These are phyloP conservation scores for Pulveroboletus sp. DNA, from an alignment of 768 basidiomycete species.

Conservation along the genomic window DNA sequence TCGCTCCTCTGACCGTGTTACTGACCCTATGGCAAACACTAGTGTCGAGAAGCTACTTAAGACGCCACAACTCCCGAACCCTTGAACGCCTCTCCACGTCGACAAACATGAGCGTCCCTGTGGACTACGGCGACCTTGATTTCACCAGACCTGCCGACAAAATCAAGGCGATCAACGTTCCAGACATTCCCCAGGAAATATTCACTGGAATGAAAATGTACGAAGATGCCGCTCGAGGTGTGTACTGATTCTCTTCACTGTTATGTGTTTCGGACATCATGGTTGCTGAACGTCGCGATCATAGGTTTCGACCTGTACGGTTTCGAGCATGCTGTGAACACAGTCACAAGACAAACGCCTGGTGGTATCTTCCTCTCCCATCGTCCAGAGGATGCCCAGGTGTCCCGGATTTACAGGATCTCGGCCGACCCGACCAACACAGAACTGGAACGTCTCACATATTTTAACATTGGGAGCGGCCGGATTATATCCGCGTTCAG, in stretches of 20 bases:
- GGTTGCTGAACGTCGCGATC: background rate
- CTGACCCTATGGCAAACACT: background rate
- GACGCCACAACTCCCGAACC: background rate
- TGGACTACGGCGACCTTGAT: constrained; percentile 30
- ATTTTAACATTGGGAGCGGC: constrained; percentile 38
- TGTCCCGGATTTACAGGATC: constrained; percentile 35
- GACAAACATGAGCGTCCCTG: constrained; percentile 15
- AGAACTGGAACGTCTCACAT: constrained; percentile 33
- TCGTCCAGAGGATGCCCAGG: constrained; percentile 37
- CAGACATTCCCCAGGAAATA: constrained; percentile 29
- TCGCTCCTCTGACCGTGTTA: constrained; percentile 2
- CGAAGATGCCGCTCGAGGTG: constrained; percentile 36
- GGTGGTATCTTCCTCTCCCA: constrained; percentile 33
- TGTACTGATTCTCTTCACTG: background rate
- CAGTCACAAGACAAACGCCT: constrained; percentile 4
- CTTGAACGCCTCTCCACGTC: background rate
- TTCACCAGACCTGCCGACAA: constrained; percentile 35
- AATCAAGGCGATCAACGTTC: constrained; percentile 37
- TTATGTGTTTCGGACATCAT: background rate
- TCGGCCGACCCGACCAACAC: constrained; percentile 22
- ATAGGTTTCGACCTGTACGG: constrained; percentile 26
- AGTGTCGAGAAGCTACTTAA: background rate
- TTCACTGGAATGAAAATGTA: constrained; percentile 35
- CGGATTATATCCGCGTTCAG: constrained; percentile 31
- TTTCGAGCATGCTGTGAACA: constrained; percentile 24